These are phyloP conservation scores for Yarrowia keelungensis DNA, from an alignment of 805 yeast genomes.

Conservation along the genomic window DNA sequence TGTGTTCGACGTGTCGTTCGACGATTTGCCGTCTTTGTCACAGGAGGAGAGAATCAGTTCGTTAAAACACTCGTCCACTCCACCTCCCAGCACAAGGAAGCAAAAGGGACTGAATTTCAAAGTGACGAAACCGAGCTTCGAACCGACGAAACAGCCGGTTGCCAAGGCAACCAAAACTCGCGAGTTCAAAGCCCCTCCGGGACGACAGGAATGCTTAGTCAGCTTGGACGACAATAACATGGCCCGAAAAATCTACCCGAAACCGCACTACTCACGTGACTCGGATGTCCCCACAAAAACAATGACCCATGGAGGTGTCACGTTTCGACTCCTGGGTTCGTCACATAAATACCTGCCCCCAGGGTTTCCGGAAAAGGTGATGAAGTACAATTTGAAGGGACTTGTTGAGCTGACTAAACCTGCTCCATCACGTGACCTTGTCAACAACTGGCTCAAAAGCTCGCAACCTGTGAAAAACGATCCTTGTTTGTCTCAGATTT, in stretches of 20 bases:
- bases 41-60: not conserved
- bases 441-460: conserved; percentile 15
- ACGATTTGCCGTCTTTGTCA: conserved; percentile 16
- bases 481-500: not conserved
- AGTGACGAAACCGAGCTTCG: conserved; percentile 2
- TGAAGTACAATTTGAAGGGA: not conserved
- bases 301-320: conserved; percentile 69
- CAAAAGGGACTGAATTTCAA: conserved; percentile 11
- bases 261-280: conserved; percentile 49
- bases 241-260: conserved; percentile 1
- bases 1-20: conserved; percentile 23
- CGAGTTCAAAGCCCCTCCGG: conserved; percentile 4
- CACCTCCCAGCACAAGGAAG: not conserved
- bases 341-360: conserved; percentile 40
- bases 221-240: not conserved
- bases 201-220: not conserved
- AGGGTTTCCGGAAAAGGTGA: not conserved
- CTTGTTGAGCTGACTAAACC: conserved; percentile 3
- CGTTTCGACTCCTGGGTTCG: conserved; percentile 48
- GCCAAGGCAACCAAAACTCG: not conserved
- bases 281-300: conserved; percentile 63
- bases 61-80: not conserved
- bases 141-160: too few relatives aligned
- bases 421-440: conserved; percentile 39
- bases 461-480: not conserved